These are phyloP conservation scores for Heterobasidion irregulare DNA, from an alignment of 1,284 basidiomycete species.

Conservation along the genomic window DNA sequence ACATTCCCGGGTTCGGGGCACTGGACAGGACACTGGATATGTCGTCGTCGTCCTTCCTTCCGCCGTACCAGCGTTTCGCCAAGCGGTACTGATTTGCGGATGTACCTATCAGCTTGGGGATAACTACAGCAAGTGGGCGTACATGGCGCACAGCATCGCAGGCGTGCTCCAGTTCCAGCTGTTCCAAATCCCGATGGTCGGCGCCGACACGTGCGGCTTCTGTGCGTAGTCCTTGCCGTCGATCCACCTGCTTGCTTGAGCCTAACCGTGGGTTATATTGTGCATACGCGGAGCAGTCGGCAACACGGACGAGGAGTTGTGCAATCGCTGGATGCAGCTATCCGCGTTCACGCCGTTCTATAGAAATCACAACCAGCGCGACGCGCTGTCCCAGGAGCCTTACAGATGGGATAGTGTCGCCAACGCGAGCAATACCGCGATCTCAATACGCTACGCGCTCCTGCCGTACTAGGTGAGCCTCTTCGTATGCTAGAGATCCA, in stretches of 20 bases:
- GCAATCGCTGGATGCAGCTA: conserved; percentile 77
- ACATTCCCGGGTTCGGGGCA: conserved; percentile 11
- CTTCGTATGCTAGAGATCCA: neutral
- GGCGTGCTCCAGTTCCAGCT: conserved; percentile 72
- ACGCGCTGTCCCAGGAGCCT: conserved; percentile 63
- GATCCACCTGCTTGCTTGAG: neutral
- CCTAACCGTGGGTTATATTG: neutral
- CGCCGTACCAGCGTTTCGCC: neutral
- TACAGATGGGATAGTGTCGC: conserved; percentile 73
- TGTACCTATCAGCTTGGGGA: conserved; percentile 47
- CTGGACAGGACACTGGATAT: conserved; percentile 20
- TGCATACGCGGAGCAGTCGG: conserved; percentile 28
- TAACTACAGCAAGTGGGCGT: conserved; percentile 64
- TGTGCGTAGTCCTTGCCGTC: conserved; percentile 23
- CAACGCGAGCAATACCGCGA: conserved; percentile 63
- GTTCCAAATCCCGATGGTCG: conserved; percentile 71
- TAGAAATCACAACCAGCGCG: conserved; percentile 57
- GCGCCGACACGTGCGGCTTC: conserved; percentile 67
- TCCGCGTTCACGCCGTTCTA: conserved; percentile 72
- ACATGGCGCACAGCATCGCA: conserved; percentile 50
- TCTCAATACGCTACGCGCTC: conserved; percentile 56
- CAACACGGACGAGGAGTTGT: conserved; percentile 76
- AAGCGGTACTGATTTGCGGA: neutral
- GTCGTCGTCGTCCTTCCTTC: neutral
- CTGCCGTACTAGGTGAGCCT: conserved; percentile 65